Conservation (phyloP, 805 yeast genomes). For the Ascoidea asiatica region DNA sequence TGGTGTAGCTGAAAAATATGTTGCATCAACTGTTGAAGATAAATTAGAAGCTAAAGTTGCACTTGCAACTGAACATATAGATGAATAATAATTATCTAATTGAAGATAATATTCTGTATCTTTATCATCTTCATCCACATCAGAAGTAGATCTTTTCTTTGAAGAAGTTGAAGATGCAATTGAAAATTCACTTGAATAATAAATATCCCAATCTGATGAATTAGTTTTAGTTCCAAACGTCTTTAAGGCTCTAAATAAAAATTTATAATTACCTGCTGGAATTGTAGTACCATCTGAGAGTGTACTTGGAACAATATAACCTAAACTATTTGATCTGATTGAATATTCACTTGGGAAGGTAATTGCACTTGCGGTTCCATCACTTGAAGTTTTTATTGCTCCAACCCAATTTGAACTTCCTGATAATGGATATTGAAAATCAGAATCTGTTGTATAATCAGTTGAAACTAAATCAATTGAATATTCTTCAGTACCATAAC, state of each 20-base stretch:
- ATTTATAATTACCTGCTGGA: not conserved
- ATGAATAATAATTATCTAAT: too few relatives aligned
- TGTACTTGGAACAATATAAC: not conserved
- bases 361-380: not conserved
- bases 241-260: not conserved
- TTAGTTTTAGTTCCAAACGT: not conserved
- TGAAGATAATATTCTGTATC: too few relatives aligned
- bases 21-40: too few relatives aligned
- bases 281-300: not conserved
- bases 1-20: too few relatives aligned
- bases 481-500: constrained; percentile 8
- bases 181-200: not conserved
- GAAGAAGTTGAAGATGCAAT: too few relatives aligned
- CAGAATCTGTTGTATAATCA: constrained; percentile 6
- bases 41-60: too few relatives aligned
- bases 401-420: not conserved
- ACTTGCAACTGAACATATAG: too few relatives aligned
- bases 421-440: not conserved
- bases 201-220: not conserved
- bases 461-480: constrained; percentile 8
- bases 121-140: too few relatives aligned
- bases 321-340: not conserved
- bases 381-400: not conserved
- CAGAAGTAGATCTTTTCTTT: too few relatives aligned
- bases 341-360: not conserved